These are phyloP conservation scores for Scutellaria baicalensis DNA, from an alignment of 257 asterid species.

Conservation along the genomic window DNA sequence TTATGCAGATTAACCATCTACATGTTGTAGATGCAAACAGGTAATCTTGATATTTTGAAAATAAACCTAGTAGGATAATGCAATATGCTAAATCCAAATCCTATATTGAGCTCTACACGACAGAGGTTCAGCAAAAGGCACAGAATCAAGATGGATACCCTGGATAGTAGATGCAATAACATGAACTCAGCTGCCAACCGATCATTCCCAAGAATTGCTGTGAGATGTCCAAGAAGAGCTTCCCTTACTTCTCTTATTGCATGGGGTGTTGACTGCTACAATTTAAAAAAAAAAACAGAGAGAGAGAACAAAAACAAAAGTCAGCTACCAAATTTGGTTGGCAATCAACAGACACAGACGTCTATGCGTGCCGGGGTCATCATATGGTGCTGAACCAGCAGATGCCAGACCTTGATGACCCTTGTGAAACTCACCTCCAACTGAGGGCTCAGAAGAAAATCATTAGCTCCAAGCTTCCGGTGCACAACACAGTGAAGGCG, in stretches of 20 bases:
- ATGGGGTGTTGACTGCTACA: slow-evolving; percentile 44
- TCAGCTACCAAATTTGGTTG: neutral
- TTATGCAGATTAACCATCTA: slow-evolving; percentile 8
- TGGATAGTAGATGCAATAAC: slow-evolving; percentile 78
- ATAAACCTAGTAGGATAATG: neutral
- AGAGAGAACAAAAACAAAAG: neutral
- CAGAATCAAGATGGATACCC: slow-evolving; percentile 33
- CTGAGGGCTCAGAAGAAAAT: slow-evolving; percentile 45
- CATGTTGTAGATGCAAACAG: neutral
- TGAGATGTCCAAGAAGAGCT: slow-evolving; percentile 61
- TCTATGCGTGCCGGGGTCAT: neutral
- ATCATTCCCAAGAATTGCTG: slow-evolving; percentile 77
- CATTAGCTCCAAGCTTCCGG: slow-evolving; percentile 59
- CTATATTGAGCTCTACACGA: neutral
- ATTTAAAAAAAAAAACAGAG: neutral
- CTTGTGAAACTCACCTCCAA: slow-evolving; percentile 46
- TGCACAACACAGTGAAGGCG: slow-evolving; percentile 73
- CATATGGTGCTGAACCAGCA: neutral
- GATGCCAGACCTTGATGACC: neutral
- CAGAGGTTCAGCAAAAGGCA: neutral
- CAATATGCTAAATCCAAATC: neutral
- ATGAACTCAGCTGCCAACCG: slow-evolving; percentile 75
- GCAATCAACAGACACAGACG: neutral
- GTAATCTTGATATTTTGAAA: neutral
- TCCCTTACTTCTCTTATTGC: slow-evolving; percentile 60